Evolutionary conservation across 768 basidiomycete genomes (phyloP).

Genomic region (Ramaria rubella): DNA sequence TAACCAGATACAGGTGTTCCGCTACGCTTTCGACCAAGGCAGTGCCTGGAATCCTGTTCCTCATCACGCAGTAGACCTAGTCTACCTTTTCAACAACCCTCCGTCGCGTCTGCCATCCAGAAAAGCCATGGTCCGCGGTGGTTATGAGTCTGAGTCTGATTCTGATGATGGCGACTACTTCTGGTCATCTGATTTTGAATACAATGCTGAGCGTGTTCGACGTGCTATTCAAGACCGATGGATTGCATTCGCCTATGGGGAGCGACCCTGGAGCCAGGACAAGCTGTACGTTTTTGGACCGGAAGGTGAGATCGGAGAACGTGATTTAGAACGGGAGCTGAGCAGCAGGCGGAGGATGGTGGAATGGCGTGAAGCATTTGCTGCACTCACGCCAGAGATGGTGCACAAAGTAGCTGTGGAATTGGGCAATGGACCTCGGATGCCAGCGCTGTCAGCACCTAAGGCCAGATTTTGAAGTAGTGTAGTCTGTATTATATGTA

Average conservation of each 20-base stretch:
- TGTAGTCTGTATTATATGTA: no score
- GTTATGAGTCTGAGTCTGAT: conserved; percentile 15
- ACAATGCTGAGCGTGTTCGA: conserved; percentile 46
- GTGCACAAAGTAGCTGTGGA: background rate
- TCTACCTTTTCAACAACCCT: conserved; percentile 70
- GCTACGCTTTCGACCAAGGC: conserved; percentile 81
- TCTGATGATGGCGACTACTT: conserved; percentile 45
- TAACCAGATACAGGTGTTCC: conserved; percentile 53
- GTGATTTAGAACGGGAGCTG: conserved; percentile 51
- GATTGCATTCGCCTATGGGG: conserved; percentile 67
- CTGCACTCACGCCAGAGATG: conserved; percentile 37
- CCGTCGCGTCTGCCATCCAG: conserved; percentile 7
- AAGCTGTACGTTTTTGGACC: conserved; percentile 77
- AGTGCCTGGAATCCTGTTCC: conserved; percentile 56
- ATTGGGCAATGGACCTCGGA: no score
- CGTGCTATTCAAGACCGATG: conserved; percentile 68
- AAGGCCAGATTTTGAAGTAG: no score
- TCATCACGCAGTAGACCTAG: conserved; percentile 65
- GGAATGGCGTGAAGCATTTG: conserved; percentile 60
- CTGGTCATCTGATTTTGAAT: conserved; percentile 61
- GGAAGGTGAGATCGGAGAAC: conserved; percentile 74
- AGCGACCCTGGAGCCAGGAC: conserved; percentile 29
- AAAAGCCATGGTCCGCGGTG: background rate
- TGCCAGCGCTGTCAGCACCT: no score
- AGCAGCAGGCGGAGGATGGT: conserved; percentile 53